phyloP scores from a whole-genome alignment of 257 asterid species.

The Solanum chiquidenum region DNA sequence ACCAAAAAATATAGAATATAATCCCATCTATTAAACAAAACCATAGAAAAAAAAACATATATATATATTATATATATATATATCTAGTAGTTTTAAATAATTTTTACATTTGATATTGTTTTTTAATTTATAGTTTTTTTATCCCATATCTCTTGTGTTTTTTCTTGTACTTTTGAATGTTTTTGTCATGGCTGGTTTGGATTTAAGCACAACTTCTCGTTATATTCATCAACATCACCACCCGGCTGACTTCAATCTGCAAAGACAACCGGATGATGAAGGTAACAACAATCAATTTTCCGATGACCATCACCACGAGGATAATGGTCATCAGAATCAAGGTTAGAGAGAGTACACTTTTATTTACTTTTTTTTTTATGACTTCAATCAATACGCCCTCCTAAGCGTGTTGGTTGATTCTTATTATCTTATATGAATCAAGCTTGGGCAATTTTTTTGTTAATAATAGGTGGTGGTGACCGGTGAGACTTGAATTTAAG shows the following conservation, averaged over 20 bases:
- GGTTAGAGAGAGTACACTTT: background rate
- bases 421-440: background rate
- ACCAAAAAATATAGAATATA: background rate
- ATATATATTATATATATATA: no score
- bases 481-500: background rate
- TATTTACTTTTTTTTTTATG: background rate
- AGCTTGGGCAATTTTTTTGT: background rate
- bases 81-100: background rate
- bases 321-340: background rate
- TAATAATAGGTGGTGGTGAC: background rate
- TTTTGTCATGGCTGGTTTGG: constrained; percentile 9
- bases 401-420: background rate
- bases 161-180: constrained; percentile 2
- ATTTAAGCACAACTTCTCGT: constrained; percentile 2
- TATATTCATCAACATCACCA: constrained; percentile 5
- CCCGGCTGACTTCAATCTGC: constrained; percentile 1
- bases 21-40: background rate
- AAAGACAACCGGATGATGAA: background rate
- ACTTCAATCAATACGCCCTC: no score
- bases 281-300: background rate
- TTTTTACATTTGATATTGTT: background rate
- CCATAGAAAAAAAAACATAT: background rate
- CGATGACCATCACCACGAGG: background rate
- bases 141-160: background rate
- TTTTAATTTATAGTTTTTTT: background rate